Evolutionary conservation across 73 alveolate genomes (phyloP).

Genomic region (Diophrys appendiculata): DNA sequence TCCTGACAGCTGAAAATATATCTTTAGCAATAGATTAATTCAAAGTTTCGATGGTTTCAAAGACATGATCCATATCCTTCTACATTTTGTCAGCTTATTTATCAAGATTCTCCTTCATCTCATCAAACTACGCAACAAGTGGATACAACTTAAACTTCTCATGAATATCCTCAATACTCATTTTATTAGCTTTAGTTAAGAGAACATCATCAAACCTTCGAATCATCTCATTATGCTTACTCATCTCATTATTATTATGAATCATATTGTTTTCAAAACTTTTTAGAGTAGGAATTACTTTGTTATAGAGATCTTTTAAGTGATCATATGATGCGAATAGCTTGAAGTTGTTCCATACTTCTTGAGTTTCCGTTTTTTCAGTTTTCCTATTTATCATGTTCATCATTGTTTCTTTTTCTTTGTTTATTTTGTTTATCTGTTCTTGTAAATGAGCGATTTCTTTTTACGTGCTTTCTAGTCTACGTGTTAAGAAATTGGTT

Average conservation of each 20-base stretch:
- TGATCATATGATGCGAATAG: constrained; percentile 5
- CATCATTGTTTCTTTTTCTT: neutral
- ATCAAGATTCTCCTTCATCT: neutral
- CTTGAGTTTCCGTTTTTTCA: neutral
- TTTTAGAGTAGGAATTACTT: constrained; percentile 11
- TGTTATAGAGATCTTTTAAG: constrained; percentile 11
- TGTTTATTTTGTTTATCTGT: too few relatives aligned
- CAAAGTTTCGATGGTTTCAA: neutral
- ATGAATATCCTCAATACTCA: neutral
- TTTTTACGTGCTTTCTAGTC: neutral
- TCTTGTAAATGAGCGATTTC: neutral
- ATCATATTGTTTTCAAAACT: constrained; percentile 4
- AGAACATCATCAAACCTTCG: constrained; percentile 28
- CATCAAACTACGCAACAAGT: neutral
- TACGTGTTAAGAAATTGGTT: neutral
- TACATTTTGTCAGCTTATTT: neutral
- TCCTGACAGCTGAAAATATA: neutral
- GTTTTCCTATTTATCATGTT: neutral
- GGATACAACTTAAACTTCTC: neutral
- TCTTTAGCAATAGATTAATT: neutral
- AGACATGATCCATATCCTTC: neutral
- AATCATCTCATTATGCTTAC: constrained; percentile 7
- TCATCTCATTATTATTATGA: neutral
- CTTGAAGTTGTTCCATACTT: constrained; percentile 16
- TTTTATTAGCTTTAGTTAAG: constrained; percentile 20